phyloP scores from a whole-genome alignment of 129 eudicot genomes.

The Rutidosis leptorrhynchoides region DNA sequence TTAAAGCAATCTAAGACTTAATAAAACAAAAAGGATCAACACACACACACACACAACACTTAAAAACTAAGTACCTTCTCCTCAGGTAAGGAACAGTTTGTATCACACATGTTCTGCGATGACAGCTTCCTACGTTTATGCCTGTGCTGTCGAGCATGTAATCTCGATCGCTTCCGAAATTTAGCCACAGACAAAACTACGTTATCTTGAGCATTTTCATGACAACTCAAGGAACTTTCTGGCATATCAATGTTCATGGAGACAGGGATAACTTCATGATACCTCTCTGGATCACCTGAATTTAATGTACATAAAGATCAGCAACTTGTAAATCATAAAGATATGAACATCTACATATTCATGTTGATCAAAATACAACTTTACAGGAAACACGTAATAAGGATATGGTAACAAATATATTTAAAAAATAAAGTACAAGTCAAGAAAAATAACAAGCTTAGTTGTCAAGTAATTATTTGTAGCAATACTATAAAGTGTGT shows the following conservation, averaged over 20 bases:
- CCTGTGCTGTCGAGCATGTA: slow-evolving; percentile 49
- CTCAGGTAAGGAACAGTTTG: slow-evolving; percentile 18
- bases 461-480: background rate
- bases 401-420: background rate
- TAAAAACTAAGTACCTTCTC: slow-evolving; percentile 21
- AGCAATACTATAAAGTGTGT: slow-evolving; percentile 4
- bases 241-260: slow-evolving; percentile 25
- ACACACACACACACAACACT: no score
- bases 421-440: background rate
- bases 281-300: slow-evolving; percentile 34
- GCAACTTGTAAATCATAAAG: background rate
- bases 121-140: slow-evolving; percentile 46
- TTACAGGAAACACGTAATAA: background rate
- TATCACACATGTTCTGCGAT: slow-evolving; percentile 23
- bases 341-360: background rate
- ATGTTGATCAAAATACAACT: background rate
- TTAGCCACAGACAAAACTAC: slow-evolving; percentile 19
- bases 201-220: slow-evolving; percentile 28
- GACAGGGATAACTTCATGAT: slow-evolving; percentile 21
- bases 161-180: slow-evolving; percentile 54
- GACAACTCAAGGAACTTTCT: slow-evolving; percentile 24
- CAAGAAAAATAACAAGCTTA: background rate
- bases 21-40: background rate
- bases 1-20: background rate
- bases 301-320: slow-evolving; percentile 4